A percentile compares a stretch with the other conserved stretches of the same genome.
Conservation (phyloP, 805 yeast species). For the Grigorovia jiainica region DNA sequence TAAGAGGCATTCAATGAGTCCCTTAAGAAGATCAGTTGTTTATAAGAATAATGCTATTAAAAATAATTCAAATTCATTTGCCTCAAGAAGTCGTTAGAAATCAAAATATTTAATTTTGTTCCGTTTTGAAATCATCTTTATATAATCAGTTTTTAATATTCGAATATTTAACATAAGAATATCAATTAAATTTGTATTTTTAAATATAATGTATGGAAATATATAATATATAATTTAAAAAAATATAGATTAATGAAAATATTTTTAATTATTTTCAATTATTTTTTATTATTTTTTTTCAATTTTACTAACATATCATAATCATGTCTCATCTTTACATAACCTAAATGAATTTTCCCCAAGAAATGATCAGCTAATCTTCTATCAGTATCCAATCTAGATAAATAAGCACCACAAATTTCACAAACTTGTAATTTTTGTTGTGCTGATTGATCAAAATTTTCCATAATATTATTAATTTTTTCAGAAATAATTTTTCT, state of each 20-base stretch:
- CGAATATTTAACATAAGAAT: neutral
- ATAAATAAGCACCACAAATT: slow-evolving; percentile 81
- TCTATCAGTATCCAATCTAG: slow-evolving; percentile 78
- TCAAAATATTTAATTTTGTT: too few species aligned
- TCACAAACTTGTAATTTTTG: slow-evolving; percentile 87
- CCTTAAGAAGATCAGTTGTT: neutral
- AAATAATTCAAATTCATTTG: too few species aligned
- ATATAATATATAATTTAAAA: too few species aligned
- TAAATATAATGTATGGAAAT: too few species aligned
- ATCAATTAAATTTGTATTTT: neutral
- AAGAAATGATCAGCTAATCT: slow-evolving; percentile 82
- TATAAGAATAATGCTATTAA: neutral
- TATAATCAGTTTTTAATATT: too few species aligned
- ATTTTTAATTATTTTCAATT: too few species aligned
- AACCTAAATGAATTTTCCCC: slow-evolving; percentile 81
- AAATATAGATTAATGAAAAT: too few species aligned
- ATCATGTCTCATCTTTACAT: slow-evolving; percentile 61
- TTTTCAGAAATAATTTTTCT: slow-evolving; percentile 46
- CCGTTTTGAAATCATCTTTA: too few species aligned
- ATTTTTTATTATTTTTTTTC: too few species aligned
- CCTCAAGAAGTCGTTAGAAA: too few species aligned
- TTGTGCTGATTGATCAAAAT: slow-evolving; percentile 74
- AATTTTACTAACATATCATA: too few species aligned
- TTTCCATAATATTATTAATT: slow-evolving; percentile 54
- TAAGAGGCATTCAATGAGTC: slow-evolving; percentile 1